Base-by-base conservation (phyloP, 768 basidiomycete species). In the Suillus sp. region DNA sequence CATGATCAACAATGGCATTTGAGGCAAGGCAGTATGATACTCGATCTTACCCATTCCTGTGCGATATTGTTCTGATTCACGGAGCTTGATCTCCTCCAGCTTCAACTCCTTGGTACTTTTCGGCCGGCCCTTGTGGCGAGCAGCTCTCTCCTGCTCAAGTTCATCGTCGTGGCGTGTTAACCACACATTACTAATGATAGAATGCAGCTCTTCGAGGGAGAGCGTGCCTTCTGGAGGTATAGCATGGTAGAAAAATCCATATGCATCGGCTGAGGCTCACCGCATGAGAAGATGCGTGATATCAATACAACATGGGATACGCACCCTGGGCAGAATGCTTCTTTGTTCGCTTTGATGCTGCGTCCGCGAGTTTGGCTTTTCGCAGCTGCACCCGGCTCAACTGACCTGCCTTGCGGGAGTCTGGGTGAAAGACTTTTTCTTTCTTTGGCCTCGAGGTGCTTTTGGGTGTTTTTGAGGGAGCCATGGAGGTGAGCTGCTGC, bases 351-450 rank as follows among this genome's bases (percentile, higher is more conserved):
- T 86, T 86, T 9, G 79, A 78, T 10, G 83, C 77, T 5, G 84
- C 78, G 62, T 83, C 83, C 14, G 81, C 81, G 20, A 94, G 79
- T 71, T 87, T 92, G 25, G 81, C 80, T 68, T 91, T 91, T 65
- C 93, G 83, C 43, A 91, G 73, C 27, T 87, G 84, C 62, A 84
- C 81, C 25, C 92, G 84, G 18, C 83, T 79, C 16, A 93, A 80
- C 70, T 93, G 92, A 14, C 81, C 86, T 2, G 93, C 93, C 77
- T 94, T 95, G 65, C 93, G 83, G 25, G 93, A 95, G 54, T 88
- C 81, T 4, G 93, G 93, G 71, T 95, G 93, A 66, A 89, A 90
- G 11, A 93, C 68, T 69, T 94, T 94, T 70, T 92, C 91, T 76
- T 86, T 91, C 74, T 87, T 91, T 37, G 67, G n/a, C 50, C 42